Evolutionary conservation across 257 asterid genomes (phyloP), one percentile per base, ranked within the genome.

Genomic region (Cruciata laevipes): DNA sequence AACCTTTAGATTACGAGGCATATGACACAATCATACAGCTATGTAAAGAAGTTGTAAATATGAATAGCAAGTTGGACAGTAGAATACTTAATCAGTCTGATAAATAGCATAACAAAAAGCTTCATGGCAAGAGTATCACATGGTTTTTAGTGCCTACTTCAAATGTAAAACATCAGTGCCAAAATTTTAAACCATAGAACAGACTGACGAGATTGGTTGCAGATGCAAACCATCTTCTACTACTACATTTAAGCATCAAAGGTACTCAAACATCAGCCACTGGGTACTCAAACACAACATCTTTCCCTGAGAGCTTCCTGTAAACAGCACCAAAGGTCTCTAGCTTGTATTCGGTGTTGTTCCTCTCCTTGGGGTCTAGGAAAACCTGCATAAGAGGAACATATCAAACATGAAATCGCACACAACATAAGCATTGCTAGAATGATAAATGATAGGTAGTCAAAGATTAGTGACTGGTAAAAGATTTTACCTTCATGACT

Each of bases 401-500:
- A 7, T 9, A 33, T 31, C n/a, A 20, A 44, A 71, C n/a, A 7
- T 37, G 31, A 18, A 71, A 3, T 23, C 55, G n/a, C n/a, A n/a
- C 32, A 67, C 17, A 25, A 18, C 35, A 53, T 52, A 10, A 51
- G 32, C 23, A n/a, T n/a, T n/a, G n/a, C n/a, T 27, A 27, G 12
- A 37, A 37, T 37, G 42, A 37, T 37, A 37, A 0, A 42, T 42
- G 18, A 42, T 42, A 11, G 14, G 17, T 42, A 3, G 51, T 3
- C 14, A 42, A 11, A 42, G 1, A 42, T 11, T 47, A 51, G 17
- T 35, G 2, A 16, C 51, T 32, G 11, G 2, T 11, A n/a, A 13
- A 27, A 40, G 6, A 18, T 6, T 0, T 47, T 61, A 86, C 97
- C 95, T 90, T 90, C 93, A 90, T 83, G 9, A 85, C 83, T 83